These are phyloP conservation scores for Talaromyces sp. DNA, from an alignment of 2,329 filamentous ascomycete species.

Conservation along the genomic window DNA sequence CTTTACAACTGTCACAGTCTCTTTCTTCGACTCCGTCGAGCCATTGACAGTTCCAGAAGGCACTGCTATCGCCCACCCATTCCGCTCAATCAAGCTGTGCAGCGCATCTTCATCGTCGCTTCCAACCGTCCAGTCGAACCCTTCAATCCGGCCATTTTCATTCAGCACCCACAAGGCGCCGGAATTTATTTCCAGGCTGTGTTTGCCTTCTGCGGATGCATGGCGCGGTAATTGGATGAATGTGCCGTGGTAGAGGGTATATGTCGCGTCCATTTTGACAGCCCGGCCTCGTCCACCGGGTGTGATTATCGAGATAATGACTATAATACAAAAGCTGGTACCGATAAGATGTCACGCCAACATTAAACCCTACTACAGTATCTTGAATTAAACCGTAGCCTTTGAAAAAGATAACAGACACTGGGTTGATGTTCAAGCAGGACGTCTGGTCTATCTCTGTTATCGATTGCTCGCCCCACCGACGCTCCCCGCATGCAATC, in stretches of 20 bases:
- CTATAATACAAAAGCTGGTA: background rate
- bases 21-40: conserved; percentile 1
- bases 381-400: background rate
- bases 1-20: conserved; percentile 29
- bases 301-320: background rate
- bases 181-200: conserved; percentile 51
- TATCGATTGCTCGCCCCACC: background rate
- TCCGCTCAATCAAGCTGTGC: conserved; percentile 21
- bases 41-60: conserved; percentile 13
- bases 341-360: background rate
- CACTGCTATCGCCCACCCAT: conserved; percentile 25
- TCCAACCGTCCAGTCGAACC: conserved; percentile 28
- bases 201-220: conserved; percentile 37
- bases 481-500: background rate
- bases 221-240: conserved; percentile 54
- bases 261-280: conserved; percentile 10
- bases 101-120: conserved; percentile 20
- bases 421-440: no score
- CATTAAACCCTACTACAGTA: background rate
- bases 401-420: background rate
- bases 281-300: no score
- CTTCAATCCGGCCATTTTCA: conserved; percentile 28
- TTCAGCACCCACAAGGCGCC: conserved; percentile 33
- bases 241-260: conserved; percentile 53
- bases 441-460: background rate